Conservation (phyloP, 257 asterid genomes). For the Gardenia jasminoides region DNA sequence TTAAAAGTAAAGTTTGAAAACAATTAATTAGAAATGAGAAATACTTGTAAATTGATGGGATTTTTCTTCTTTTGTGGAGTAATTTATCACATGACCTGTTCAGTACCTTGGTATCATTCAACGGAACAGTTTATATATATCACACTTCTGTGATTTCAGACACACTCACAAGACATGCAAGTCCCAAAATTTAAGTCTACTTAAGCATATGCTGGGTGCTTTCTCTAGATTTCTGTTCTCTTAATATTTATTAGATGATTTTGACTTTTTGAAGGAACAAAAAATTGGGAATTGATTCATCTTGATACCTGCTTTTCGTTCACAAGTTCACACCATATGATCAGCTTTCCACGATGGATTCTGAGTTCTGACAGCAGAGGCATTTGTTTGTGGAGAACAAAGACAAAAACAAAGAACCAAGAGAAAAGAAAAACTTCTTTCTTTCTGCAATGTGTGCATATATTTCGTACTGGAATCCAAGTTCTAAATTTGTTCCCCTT, state of each 20-base stretch:
- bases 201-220: not conserved
- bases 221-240: not conserved
- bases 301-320: too few relatives aligned
- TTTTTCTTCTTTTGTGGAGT: too few relatives aligned
- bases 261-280: not conserved
- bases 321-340: not conserved
- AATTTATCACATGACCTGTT: too few relatives aligned
- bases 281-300: not conserved
- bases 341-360: not conserved
- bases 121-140: too few relatives aligned
- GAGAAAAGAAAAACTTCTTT: not conserved
- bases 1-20: too few relatives aligned
- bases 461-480: not conserved
- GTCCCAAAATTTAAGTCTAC: not conserved
- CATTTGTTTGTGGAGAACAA: not conserved
- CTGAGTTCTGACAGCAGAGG: constrained; percentile 1
- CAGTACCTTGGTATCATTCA: too few relatives aligned
- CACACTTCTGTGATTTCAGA: too few relatives aligned
- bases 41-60: too few relatives aligned
- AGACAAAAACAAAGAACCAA: constrained; percentile 4
- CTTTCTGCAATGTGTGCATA: not conserved
- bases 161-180: not conserved
- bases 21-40: too few relatives aligned
- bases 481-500: not conserved
- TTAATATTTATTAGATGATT: not conserved